Percentiles rank a stretch among this genome's conserved stretches.
phyloP scores from a whole-genome alignment of 352 stramenopile genomes.

The Phytophthora ramorum region DNA sequence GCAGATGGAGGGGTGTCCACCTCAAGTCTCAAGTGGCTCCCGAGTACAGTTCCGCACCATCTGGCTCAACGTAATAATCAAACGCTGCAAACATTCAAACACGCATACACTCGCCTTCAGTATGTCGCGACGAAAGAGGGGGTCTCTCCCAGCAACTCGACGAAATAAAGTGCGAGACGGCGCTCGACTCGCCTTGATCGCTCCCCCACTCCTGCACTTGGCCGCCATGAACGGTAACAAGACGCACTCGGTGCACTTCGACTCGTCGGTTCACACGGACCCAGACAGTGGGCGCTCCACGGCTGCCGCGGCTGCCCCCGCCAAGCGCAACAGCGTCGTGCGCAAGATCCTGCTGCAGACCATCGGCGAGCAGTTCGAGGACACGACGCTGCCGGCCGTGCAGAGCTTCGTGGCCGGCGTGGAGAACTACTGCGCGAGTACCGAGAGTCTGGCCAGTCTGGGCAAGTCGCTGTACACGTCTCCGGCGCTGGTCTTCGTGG shows the following conservation, averaged over 20 bases:
- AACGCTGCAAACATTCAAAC: slow-evolving; percentile 14
- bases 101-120: slow-evolving; percentile 8
- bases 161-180: slow-evolving; percentile 23
- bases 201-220: slow-evolving; percentile 7
- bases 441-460: slow-evolving; percentile 80
- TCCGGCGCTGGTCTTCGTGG: slow-evolving; percentile 76
- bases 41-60: slow-evolving; percentile 7
- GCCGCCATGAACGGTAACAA: slow-evolving; percentile 61
- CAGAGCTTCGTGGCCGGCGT: slow-evolving; percentile 77
- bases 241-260: slow-evolving; percentile 73
- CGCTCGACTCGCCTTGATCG: slow-evolving; percentile 12
- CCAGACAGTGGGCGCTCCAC: slow-evolving; percentile 59
- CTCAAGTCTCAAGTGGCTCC: slow-evolving; percentile 9
- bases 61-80: slow-evolving; percentile 16
- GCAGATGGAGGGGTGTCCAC: slow-evolving; percentile 6
- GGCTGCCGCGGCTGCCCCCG: slow-evolving; percentile 5
- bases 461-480: slow-evolving; percentile 88
- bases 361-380: slow-evolving; percentile 77
- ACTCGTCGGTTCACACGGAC: slow-evolving; percentile 60
- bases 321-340: slow-evolving; percentile 56
- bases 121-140: background rate
- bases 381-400: slow-evolving; percentile 69
- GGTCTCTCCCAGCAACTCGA: slow-evolving; percentile 26
- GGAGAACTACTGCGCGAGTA: slow-evolving; percentile 78
- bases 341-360: slow-evolving; percentile 83